Conservation (phyloP, 176 grass and related monocot species). For the Zoysia japonica region DNA sequence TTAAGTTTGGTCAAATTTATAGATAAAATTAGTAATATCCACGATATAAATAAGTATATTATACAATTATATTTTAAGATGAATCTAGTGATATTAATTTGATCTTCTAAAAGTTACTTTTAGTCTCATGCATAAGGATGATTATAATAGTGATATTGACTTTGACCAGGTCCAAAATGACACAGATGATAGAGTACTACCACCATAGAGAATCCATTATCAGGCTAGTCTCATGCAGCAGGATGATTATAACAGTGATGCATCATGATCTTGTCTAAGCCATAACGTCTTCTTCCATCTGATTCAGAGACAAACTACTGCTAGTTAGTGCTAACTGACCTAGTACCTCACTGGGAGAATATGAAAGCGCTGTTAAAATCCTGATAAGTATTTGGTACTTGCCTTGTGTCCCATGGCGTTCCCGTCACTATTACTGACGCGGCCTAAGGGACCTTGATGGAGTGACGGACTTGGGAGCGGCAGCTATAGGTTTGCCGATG, state of each 20-base stretch:
- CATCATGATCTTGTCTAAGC: background rate
- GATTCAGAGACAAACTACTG: background rate
- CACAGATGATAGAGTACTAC: too few species aligned
- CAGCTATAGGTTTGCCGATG: background rate
- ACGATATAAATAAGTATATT: too few species aligned
- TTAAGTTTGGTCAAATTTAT: too few species aligned
- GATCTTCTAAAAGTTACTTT: too few species aligned
- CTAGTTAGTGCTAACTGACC: background rate
- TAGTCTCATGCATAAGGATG: too few species aligned
- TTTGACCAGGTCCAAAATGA: too few species aligned
- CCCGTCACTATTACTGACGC: background rate
- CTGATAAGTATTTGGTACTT: background rate
- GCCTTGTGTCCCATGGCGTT: background rate
- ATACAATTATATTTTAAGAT: too few species aligned
- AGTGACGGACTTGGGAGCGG: background rate
- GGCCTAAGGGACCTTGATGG: background rate
- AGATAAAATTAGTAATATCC: too few species aligned
- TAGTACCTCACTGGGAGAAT: background rate
- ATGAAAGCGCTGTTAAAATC: background rate
- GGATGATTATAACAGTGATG: background rate
- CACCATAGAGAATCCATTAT: background rate
- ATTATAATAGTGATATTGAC: too few species aligned
- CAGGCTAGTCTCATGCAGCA: background rate
- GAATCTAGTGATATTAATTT: too few species aligned
- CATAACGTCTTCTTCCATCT: background rate